Base-by-base conservation (phyloP, 2,329 filamentous ascomycete species). In the Nemania abortiva region DNA sequence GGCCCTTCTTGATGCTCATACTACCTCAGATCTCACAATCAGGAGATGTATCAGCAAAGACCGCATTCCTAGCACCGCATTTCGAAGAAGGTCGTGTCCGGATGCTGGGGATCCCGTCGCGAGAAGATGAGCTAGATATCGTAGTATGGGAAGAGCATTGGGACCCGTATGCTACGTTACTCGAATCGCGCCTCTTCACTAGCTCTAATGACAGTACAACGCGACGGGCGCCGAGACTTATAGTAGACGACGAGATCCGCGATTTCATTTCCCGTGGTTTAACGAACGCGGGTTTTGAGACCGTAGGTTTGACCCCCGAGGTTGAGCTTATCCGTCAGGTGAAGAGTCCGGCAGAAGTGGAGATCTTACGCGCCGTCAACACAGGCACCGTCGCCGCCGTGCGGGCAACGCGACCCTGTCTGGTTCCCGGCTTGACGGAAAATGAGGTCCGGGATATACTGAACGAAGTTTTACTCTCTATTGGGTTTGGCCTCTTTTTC, bases 191-290 rank as follows among this genome's bases (percentile, higher is more conserved):
- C 7, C 77, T 86, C 1, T 84, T 85, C 39, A 68, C 69, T 11
- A 29, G 61, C 11, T 58, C 49, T 20, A 29, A 29, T 15, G 5
- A 15, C 57, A 49, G 66, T 11, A 71, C 18, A 5, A 60, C 63
- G 0, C 64, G 70, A 4, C 69, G 70, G 10, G 42, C 66, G 1
- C 78, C 78, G 5, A 83, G 75, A n/a, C 71, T 91, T n/a, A 89
- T 90, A 85, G 83, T 89, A 15, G 89, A 91, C 70, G 88, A 90
- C 70, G 89, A 90, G 74, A 89, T 90, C 75, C 84, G 89, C 2
- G 88, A 90, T 75, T 90, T 86, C 75, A 90, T 91, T 58, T 82
- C 86, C 47, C 83, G 88, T 1, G 89, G 89, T 0, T 81, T 91
- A 0, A 81, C 80, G 1, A 74, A 78, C 0, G 83, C 82, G 52